These are phyloP conservation scores for Crithidia expoeki DNA, from an alignment of 208 protist genomes.

Conservation along the genomic window DNA sequence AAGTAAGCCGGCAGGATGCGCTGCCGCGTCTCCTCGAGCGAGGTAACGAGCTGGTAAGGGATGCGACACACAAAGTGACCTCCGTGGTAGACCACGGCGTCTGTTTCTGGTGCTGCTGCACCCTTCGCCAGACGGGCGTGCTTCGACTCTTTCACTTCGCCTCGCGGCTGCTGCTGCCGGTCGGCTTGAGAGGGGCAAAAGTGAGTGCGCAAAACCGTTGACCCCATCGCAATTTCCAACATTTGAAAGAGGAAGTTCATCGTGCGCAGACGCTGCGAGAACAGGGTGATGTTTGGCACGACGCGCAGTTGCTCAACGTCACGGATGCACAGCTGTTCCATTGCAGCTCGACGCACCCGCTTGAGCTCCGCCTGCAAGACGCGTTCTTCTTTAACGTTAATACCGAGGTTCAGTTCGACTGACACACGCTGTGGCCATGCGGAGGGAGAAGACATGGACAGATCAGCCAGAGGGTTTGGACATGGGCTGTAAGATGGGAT, in stretches of 20 bases:
- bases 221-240: constrained; percentile 45
- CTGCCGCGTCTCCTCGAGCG: constrained; percentile 58
- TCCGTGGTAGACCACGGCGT: constrained; percentile 31
- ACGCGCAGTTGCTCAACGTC: constrained; percentile 72
- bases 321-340: constrained; percentile 27
- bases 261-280: constrained; percentile 80
- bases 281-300: constrained; percentile 80
- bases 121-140: not conserved
- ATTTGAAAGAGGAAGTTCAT: constrained; percentile 73
- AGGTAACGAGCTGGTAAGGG: constrained; percentile 56
- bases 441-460: not conserved
- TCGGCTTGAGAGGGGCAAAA: constrained; percentile 41
- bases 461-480: constrained; percentile 3
- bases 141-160: not conserved
- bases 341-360: constrained; percentile 28
- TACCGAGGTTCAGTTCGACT: not conserved
- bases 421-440: not conserved
- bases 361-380: constrained; percentile 21
- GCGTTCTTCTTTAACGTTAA: not conserved
- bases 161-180: too few relatives aligned
- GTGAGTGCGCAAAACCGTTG: constrained; percentile 41
- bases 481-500: constrained; percentile 65
- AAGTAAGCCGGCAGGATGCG: constrained; percentile 60
- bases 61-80: constrained; percentile 67
- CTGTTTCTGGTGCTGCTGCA: not conserved